Evolutionary conservation across 2,329 filamentous ascomycete genomes (phyloP), one percentile per base, ranked within the genome.

Genomic region (Aspergillus versicolor): DNA sequence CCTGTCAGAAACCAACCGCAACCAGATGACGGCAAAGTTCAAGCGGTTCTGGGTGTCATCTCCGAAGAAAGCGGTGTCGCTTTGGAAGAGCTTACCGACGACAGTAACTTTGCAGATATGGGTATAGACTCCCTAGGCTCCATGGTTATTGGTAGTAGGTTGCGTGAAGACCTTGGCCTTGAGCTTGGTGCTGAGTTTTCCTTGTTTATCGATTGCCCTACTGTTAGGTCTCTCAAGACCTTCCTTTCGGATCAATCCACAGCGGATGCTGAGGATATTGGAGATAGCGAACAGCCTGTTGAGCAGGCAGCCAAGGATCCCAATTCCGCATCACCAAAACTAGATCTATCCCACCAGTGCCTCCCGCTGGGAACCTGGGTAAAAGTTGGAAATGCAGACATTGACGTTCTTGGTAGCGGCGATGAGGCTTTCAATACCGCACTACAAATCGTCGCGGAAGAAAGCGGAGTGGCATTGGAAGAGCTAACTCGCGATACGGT

Each of bases 401-500:
- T 32, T 13, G 49, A 52, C 7, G 9, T 22, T 3, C 34, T 41
- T 17, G 34, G 40, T 13, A 9, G 41, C 6, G 50, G 50, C 3
- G 30, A 52, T 38, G 40, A 57, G 32, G 47, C 22, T 13, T 38
- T 50, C 37, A 34, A 50, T 47, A 40, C 22, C 13, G 60, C 58
- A 4, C 38, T 63, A 1, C n/a, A 37, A 24, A 59, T 65, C 19
- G 50, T 65, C 12, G 47, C 58, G n/a, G 60, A 63, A 12, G 63
- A 65, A 21, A 63, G 52, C 15, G 62, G 60, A 19, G 49, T 54
- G 19, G 45, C 55, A 3, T 17, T 60, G 6, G 49, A 43, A 9
- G 58, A 61, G 8, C 17, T 62, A 13, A 53, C 42, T 2, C 41
- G 52, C 13, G 58, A 59, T 9, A 56, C 47, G 3, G 40, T 41